Conservation (phyloP, 768 basidiomycete genomes). For the Auriculariales sp. region DNA sequence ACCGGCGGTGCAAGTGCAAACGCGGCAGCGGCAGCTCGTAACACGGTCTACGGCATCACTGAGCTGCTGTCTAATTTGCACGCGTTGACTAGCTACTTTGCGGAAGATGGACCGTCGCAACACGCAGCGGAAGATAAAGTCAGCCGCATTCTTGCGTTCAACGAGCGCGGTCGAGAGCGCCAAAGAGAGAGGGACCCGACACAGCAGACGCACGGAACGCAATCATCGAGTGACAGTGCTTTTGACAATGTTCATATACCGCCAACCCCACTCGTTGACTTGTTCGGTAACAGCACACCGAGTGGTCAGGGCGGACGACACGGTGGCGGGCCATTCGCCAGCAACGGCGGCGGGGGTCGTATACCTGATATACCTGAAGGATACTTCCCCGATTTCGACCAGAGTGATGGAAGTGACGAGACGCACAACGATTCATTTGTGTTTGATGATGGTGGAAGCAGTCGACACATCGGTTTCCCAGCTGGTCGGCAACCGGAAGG, state of each 20-base stretch:
- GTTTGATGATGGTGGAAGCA: neutral
- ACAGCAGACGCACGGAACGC: neutral
- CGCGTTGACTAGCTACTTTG: neutral
- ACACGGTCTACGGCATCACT: slow-evolving; percentile 1
- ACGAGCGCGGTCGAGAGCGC: too few relatives aligned
- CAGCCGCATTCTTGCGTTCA: neutral
- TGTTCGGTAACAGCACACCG: neutral
- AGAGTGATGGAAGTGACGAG: neutral
- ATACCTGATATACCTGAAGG: neutral
- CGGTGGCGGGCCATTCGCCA: too few relatives aligned
- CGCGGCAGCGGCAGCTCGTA: neutral
- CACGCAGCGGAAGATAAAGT: neutral
- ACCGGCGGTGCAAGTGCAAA: neutral
- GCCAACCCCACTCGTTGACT: neutral
- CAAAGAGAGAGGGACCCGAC: too few relatives aligned
- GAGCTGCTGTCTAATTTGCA: neutral
- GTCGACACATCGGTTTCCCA: too few relatives aligned
- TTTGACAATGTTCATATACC: neutral
- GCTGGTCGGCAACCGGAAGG: too few relatives aligned
- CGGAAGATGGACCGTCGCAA: slow-evolving; percentile 1
- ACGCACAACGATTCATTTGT: neutral
- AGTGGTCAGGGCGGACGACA: neutral
- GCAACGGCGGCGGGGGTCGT: too few relatives aligned
- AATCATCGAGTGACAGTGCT: neutral
- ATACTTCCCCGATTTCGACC: neutral